Evolutionary conservation across 2,329 filamentous ascomycete species (phyloP).

Genomic region (Monosporascus sp.): DNA sequence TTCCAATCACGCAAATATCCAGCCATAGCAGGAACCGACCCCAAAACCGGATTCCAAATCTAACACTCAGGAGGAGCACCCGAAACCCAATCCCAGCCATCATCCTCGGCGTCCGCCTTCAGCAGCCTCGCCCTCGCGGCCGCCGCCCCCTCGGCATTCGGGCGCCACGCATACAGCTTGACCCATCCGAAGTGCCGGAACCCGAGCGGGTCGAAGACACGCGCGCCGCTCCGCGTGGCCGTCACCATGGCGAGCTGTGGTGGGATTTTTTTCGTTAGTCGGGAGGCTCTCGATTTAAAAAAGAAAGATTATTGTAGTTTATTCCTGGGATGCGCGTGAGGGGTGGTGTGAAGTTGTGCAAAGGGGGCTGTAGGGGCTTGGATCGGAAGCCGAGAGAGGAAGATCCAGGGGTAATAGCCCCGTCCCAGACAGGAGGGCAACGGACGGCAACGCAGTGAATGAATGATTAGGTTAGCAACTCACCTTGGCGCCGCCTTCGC

Average conservation of each 20-base stretch:
- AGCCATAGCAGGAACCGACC: no score
- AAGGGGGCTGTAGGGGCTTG: no score
- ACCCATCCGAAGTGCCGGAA: conserved; percentile 1
- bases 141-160: neutral
- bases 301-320: neutral
- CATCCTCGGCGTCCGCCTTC: neutral
- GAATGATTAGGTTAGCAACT: neutral
- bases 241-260: neutral
- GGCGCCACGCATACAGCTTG: neutral
- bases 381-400: no score
- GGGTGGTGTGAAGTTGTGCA: neutral
- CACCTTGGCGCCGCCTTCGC: neutral
- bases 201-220: neutral
- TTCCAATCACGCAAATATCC: no score
- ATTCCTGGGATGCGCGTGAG: neutral
- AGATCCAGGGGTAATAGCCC: no score
- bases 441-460: no score
- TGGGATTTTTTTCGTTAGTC: no score
- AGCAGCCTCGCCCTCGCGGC: neutral
- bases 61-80: neutral
- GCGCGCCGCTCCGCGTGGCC: neutral
- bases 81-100: neutral
- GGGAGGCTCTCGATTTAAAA: neutral
- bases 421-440: no score
- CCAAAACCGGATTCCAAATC: neutral